These are phyloP conservation scores for Sugiyamaella paludigena DNA, from an alignment of 1,139 yeast species.

Conservation along the genomic window DNA sequence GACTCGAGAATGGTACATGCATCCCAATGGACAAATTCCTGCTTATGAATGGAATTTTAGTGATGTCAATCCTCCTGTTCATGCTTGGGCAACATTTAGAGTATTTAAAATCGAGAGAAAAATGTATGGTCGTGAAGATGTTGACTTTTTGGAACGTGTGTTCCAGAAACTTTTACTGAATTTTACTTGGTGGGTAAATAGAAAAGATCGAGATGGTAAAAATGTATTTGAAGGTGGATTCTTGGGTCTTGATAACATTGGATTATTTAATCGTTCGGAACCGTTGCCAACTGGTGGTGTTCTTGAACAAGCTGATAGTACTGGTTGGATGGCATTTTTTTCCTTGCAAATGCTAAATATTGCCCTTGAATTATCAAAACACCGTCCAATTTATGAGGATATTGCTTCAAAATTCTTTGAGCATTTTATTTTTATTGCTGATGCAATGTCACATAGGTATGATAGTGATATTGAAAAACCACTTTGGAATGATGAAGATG, in stretches of 20 bases:
- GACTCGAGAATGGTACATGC: slow-evolving; percentile 97
- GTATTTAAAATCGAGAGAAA: slow-evolving; percentile 87
- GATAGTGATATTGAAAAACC: slow-evolving; percentile 55
- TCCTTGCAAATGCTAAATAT: slow-evolving; percentile 90
- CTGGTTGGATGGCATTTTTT: slow-evolving; percentile 98
- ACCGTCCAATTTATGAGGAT: slow-evolving; percentile 86
- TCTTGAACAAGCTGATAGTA: slow-evolving; percentile 92
- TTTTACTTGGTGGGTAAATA: slow-evolving; percentile 98
- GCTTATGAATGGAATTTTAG: slow-evolving; percentile 97
- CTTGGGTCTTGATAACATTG: slow-evolving; percentile 90
- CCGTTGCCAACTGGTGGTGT: slow-evolving; percentile 93
- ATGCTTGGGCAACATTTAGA: slow-evolving; percentile 94
- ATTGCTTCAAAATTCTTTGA: slow-evolving; percentile 95
- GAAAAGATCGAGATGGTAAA: slow-evolving; percentile 85
- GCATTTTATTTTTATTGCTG: slow-evolving; percentile 89
- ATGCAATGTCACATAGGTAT: slow-evolving; percentile 81
- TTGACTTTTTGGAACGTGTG: slow-evolving; percentile 82
- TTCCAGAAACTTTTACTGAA: slow-evolving; percentile 87
- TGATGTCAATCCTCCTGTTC: slow-evolving; percentile 97
- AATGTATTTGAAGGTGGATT: slow-evolving; percentile 96
- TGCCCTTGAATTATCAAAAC: slow-evolving; percentile 85
- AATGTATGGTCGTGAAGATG: slow-evolving; percentile 77
- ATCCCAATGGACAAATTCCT: slow-evolving; percentile 97
- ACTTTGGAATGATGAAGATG: slow-evolving; percentile 87
- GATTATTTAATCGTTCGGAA: slow-evolving; percentile 90